phyloP scores from a whole-genome alignment of 495 filamentous ascomycete genomes.

The Penicillium odoratum region DNA sequence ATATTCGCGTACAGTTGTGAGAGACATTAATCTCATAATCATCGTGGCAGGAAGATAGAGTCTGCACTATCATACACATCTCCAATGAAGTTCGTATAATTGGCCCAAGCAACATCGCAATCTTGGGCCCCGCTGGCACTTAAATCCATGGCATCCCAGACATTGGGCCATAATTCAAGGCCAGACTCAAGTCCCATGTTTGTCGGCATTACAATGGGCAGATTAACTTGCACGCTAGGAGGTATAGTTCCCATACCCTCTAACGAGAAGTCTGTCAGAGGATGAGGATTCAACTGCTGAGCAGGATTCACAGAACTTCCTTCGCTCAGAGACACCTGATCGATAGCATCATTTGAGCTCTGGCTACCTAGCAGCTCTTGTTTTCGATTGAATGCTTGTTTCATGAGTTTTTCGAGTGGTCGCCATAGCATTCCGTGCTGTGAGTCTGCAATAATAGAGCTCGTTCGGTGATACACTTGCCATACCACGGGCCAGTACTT shows the following conservation, averaged over 20 bases:
- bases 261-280: not conserved
- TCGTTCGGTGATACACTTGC: constrained; percentile 52
- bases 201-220: constrained; percentile 1
- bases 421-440: constrained; percentile 66
- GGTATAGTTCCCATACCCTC: constrained; percentile 6
- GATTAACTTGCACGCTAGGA: constrained; percentile 6
- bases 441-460: constrained; percentile 51
- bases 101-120: constrained; percentile 32
- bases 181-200: constrained; percentile 2
- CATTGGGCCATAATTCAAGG: constrained; percentile 27
- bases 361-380: constrained; percentile 19
- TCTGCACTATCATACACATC: constrained; percentile 33
- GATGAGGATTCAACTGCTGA: not conserved
- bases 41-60: constrained; percentile 22
- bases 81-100: constrained; percentile 37
- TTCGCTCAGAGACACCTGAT: not conserved
- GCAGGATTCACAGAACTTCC: not conserved
- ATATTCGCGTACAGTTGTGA: not conserved
- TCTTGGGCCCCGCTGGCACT: constrained; percentile 3
- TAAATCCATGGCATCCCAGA: constrained; percentile 38
- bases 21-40: not conserved
- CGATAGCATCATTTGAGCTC: constrained; percentile 1
- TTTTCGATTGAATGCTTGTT: constrained; percentile 29
- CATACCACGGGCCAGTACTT: constrained; percentile 74
- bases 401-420: constrained; percentile 67